Conservation (phyloP, 768 basidiomycete species). For the Lyophyllum decastes region DNA sequence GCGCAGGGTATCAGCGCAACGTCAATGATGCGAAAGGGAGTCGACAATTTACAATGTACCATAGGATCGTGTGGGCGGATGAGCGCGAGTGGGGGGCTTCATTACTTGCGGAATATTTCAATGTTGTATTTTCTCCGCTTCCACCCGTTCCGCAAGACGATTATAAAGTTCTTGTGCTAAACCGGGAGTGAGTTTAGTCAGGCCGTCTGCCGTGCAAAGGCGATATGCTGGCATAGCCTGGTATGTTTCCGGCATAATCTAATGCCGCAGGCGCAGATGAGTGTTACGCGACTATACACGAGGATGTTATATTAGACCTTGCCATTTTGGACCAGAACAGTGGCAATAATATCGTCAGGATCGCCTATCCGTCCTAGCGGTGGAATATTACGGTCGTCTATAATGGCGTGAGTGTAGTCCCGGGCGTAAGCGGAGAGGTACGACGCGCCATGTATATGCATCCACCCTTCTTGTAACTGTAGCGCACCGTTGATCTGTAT, state of each 20-base stretch:
- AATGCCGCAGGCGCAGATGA: not conserved
- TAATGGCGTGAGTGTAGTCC: conserved; percentile 4
- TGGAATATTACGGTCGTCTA: conserved; percentile 77
- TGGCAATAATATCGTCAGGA: conserved; percentile 81
- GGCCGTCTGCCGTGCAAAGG: conserved; percentile 74
- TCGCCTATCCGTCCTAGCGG: conserved; percentile 76
- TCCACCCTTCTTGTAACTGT: conserved; percentile 77
- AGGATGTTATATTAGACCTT: conserved; percentile 42
- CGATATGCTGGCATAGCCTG: conserved; percentile 85
- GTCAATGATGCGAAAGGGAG: not conserved
- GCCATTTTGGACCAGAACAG: conserved; percentile 71
- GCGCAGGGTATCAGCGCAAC: not conserved
- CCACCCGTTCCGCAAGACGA: conserved; percentile 34
- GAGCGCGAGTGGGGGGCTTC: too few relatives aligned
- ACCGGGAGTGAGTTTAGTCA: conserved; percentile 68
- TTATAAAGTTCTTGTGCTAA: conserved; percentile 49
- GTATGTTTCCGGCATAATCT: conserved; percentile 75
- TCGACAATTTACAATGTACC: not conserved
- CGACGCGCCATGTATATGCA: conserved; percentile 69
- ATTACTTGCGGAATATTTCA: too few relatives aligned
- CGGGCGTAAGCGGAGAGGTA: not conserved
- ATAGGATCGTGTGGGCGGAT: not conserved
- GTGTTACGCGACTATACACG: not conserved
- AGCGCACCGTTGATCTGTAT: conserved; percentile 64
- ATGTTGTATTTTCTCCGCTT: conserved; percentile 23